Percentiles rank a stretch among this genome's conserved stretches.
These are phyloP conservation scores for Sporobolomyces roseus DNA, from an alignment of 768 basidiomycete species.

Conservation along the genomic window DNA sequence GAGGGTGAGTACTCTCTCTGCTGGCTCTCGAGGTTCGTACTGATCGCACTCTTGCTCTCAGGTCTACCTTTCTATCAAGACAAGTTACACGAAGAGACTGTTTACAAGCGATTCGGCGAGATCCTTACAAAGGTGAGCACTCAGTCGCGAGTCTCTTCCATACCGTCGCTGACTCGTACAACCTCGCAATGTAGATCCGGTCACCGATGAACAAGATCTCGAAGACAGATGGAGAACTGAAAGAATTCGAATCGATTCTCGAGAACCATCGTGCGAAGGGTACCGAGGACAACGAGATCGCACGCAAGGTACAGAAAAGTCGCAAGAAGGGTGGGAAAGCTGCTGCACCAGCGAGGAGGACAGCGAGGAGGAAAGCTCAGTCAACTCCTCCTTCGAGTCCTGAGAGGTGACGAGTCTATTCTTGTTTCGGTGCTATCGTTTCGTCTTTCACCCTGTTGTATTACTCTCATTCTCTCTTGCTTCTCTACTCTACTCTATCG, in stretches of 20 bases:
- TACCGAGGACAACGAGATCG: constrained; percentile 73
- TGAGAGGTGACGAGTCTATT: not conserved
- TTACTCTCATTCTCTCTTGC: not conserved
- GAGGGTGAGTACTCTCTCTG: constrained; percentile 56
- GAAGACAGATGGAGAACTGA: constrained; percentile 86
- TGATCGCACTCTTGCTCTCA: constrained; percentile 11
- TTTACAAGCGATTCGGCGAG: constrained; percentile 77
- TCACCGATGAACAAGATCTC: constrained; percentile 86
- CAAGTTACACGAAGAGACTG: constrained; percentile 82
- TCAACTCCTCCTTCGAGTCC: constrained; percentile 20
- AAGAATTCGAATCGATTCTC: constrained; percentile 88
- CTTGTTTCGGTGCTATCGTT: not conserved
- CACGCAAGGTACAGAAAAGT: constrained; percentile 34
- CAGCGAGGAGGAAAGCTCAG: constrained; percentile 8
- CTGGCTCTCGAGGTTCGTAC: too few relatives aligned
- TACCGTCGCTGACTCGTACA: not conserved
- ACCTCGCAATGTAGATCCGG: constrained; percentile 29
- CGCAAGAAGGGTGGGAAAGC: constrained; percentile 17
- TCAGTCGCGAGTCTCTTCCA: not conserved
- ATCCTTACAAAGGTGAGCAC: constrained; percentile 77
- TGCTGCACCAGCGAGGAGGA: constrained; percentile 3
- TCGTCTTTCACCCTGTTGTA: constrained; percentile 12
- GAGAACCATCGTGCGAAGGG: constrained; percentile 79
- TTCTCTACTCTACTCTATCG: too few relatives aligned
- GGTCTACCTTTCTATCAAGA: constrained; percentile 85